Base-by-base conservation (phyloP, 805 yeast species). In the Kluyveromyces starmeri region DNA sequence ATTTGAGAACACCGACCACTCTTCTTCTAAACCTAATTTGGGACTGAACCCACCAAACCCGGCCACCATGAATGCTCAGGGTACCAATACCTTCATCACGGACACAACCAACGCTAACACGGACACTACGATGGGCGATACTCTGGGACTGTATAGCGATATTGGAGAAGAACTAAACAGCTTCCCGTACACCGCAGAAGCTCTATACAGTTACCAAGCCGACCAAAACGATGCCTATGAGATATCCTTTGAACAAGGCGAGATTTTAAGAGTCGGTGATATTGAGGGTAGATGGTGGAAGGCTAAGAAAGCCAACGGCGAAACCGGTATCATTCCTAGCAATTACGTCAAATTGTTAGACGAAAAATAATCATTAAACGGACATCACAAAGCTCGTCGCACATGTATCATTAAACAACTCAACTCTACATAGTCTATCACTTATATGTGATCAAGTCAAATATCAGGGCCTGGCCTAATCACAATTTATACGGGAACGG, bases 231-330 rank as follows among this genome's bases (percentile, higher is more conserved):
- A 89, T 58, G 85, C 81, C 42, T 86, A 88, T 51, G 98, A 89
- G 62, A 73, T 89, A 16, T 81, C 95, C 4, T 92, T 89, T 51
- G 76, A 70, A 43, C 85, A 88, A 58, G 96, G 92, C 37, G 97
- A 89, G 58, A 64, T 85, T n/a, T 70, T 89, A 57, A 85, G 79
- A 50, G 94, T 89, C 21, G 84, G 84, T 46, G 96, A 89, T 52
- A 84, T 85, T 38, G 83, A 83, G 45, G 96, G 96, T 29, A 78
- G 94, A 62, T 89, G 98, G 98, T 89, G 97, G 97, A 95, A 86
- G 62, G 96, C 95, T 26, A 75, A 82, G 57, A 74, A 88, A 51
- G 69, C 80, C 7, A 81, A 75, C 46, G 98, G 98, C 21, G 92
- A 86, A 56, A 82, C 85, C 28, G 98, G 97, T 46, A 89, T 89